phyloP scores from a whole-genome alignment of 1,139 yeast species.

The Suhomyces terraborum region DNA sequence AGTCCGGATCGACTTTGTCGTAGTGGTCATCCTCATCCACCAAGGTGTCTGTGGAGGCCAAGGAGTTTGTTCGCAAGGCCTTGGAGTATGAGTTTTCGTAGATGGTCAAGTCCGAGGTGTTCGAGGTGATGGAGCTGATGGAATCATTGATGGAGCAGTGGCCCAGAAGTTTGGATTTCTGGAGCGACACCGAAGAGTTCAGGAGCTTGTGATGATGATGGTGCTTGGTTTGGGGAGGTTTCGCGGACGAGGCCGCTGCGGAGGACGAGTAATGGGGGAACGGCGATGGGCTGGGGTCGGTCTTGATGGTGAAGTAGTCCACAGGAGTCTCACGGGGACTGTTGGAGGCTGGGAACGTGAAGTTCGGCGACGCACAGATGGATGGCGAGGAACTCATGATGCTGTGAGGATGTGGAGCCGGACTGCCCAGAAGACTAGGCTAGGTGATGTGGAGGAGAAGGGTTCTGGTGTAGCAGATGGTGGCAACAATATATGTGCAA shows the following conservation, averaged over 20 bases:
- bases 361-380: conserved; percentile 21
- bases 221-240: conserved; percentile 4
- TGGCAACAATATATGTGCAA: conserved; percentile 1
- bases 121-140: conserved; percentile 24
- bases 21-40: conserved; percentile 15
- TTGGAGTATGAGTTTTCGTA: conserved; percentile 12
- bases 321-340: conserved; percentile 13
- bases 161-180: conserved; percentile 1
- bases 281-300: conserved; percentile 9
- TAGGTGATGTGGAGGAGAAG: conserved; percentile 1
- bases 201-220: conserved; percentile 6
- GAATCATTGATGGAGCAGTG: conserved; percentile 17
- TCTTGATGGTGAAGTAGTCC: conserved; percentile 23
- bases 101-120: conserved; percentile 20
- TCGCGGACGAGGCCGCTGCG: neutral
- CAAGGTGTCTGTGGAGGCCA: conserved; percentile 15
- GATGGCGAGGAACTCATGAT: conserved; percentile 18
- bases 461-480: neutral
- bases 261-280: conserved; percentile 3
- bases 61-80: conserved; percentile 16
- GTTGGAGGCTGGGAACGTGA: conserved; percentile 17
- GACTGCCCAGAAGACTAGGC: too few relatives aligned
- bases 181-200: neutral
- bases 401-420: too few relatives aligned
- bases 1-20: conserved; percentile 2